Evolutionary conservation across 805 yeast species (phyloP).

Genomic region (Candida stauntonica): DNA sequence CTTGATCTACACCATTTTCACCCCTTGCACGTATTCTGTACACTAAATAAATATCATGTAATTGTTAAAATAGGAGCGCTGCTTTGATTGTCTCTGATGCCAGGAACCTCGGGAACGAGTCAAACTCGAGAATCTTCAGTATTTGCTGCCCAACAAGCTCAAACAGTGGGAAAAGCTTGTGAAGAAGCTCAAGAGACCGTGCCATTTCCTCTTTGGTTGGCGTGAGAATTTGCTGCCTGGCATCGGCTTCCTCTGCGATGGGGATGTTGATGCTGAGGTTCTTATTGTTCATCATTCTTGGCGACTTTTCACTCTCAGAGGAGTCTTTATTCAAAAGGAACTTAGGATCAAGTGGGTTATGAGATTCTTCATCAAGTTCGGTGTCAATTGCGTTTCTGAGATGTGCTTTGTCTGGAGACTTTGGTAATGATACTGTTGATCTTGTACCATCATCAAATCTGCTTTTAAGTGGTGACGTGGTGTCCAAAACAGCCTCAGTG

Average conservation of each 20-base stretch:
- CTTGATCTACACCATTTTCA: neutral
- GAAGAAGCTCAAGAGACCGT: constrained; percentile 34
- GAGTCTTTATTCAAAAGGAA: neutral
- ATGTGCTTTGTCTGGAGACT: constrained; percentile 5
- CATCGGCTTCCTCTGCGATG: neutral
- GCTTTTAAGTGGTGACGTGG: constrained; percentile 31
- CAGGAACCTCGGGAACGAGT: constrained; percentile 69
- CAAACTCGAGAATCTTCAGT: constrained; percentile 60
- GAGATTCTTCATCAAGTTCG: neutral
- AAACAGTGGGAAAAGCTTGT: constrained; percentile 39
- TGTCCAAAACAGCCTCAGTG: constrained; percentile 35
- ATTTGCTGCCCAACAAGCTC: constrained; percentile 47
- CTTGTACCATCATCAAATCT: constrained; percentile 11
- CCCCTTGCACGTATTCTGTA: neutral
- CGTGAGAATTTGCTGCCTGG: constrained; percentile 12
- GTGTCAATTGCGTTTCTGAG: neutral
- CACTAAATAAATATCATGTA: neutral
- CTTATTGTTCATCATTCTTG: constrained; percentile 15
- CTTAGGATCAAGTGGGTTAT: neutral
- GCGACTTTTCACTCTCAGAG: constrained; percentile 3
- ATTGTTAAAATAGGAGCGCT: constrained; percentile 15
- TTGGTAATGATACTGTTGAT: neutral
- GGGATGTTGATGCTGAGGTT: constrained; percentile 22
- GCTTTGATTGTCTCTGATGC: constrained; percentile 36
- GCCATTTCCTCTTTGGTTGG: constrained; percentile 34